A percentile compares a stretch with the other conserved stretches of the same genome.
Evolutionary conservation across 78 protist species (phyloP).

Genomic region (Speleostelium caveatum): DNA sequence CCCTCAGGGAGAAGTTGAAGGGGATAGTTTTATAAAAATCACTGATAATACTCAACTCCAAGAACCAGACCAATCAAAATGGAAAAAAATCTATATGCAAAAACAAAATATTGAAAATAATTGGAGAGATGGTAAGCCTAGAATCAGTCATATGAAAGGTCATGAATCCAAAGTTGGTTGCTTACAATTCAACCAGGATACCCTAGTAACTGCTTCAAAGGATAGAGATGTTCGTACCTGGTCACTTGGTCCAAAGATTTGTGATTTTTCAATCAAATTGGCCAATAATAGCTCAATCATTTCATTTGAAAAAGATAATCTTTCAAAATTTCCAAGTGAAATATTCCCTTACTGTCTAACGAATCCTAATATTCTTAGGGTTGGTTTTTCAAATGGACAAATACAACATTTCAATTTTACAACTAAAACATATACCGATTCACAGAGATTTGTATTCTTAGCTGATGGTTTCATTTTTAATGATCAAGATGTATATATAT

Average conservation of each 20-base stretch:
- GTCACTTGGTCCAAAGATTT: slow-evolving; percentile 14
- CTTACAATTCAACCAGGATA: slow-evolving; percentile 18
- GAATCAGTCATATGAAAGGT: slow-evolving; percentile 15
- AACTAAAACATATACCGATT: not conserved
- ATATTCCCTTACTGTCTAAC: slow-evolving; percentile 25
- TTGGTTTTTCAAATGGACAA: slow-evolving; percentile 38
- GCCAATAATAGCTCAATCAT: slow-evolving; percentile 3
- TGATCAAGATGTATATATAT: slow-evolving; percentile 5
- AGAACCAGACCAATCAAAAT: not conserved
- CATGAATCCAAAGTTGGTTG: slow-evolving; percentile 37
- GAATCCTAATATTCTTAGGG: not conserved
- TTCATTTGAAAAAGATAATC: slow-evolving; percentile 52
- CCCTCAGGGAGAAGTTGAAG: not conserved
- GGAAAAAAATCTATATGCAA: slow-evolving; percentile 34
- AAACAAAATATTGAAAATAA: slow-evolving; percentile 10
- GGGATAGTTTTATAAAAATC: not conserved
- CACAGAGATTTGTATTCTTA: slow-evolving; percentile 19
- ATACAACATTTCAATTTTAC: slow-evolving; percentile 18
- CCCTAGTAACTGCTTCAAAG: slow-evolving; percentile 1
- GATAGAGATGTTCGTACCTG: slow-evolving; percentile 40
- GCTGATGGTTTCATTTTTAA: slow-evolving; percentile 54
- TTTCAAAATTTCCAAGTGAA: not conserved
- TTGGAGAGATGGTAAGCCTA: slow-evolving; percentile 36
- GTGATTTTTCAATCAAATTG: not conserved
- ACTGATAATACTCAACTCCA: not conserved